Percentiles rank a stretch among this genome's conserved stretches.
These are phyloP conservation scores for Phytopythium mirpurense DNA, from an alignment of 352 stramenopile species.

Conservation along the genomic window DNA sequence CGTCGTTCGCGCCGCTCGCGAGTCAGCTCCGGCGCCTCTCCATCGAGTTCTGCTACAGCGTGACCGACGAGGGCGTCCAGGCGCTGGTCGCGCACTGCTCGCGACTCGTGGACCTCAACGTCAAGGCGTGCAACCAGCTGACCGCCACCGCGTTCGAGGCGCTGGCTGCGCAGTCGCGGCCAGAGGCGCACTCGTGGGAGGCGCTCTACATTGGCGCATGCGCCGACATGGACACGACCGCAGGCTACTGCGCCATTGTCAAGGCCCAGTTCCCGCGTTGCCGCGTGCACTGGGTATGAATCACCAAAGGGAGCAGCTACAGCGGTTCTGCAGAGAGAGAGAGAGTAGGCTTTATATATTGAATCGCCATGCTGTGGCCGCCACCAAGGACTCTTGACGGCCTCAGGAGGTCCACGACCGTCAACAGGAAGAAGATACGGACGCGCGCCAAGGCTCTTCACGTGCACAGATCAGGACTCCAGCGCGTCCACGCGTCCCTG, in stretches of 20 bases:
- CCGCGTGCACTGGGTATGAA: conserved; percentile 64
- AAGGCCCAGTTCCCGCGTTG: conserved; percentile 62
- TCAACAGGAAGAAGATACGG: too few relatives aligned
- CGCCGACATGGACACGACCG: conserved; percentile 59
- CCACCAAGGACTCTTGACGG: too few relatives aligned
- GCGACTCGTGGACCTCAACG: conserved; percentile 64
- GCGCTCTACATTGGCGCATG: conserved; percentile 52
- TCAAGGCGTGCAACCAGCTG: conserved; percentile 86
- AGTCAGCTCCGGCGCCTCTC: conserved; percentile 50
- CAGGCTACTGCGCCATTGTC: conserved; percentile 50
- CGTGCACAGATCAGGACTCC: too few relatives aligned
- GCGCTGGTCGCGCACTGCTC: conserved; percentile 44
- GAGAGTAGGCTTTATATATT: too few relatives aligned
- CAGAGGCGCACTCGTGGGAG: neutral
- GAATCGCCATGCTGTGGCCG: too few relatives aligned
- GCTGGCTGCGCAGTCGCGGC: conserved; percentile 10
- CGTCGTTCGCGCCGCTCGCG: conserved; percentile 30
- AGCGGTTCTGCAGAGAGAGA: too few relatives aligned
- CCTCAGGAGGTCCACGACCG: too few relatives aligned
- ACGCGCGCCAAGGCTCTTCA: too few relatives aligned
- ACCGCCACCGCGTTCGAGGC: conserved; percentile 54
- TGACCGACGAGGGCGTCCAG: conserved; percentile 65
- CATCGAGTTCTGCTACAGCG: conserved; percentile 86
- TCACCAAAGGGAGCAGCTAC: too few relatives aligned
- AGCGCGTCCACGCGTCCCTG: too few relatives aligned